Conservation (phyloP, 1,284 basidiomycete genomes). For the Ganoderma meredithae region DNA sequence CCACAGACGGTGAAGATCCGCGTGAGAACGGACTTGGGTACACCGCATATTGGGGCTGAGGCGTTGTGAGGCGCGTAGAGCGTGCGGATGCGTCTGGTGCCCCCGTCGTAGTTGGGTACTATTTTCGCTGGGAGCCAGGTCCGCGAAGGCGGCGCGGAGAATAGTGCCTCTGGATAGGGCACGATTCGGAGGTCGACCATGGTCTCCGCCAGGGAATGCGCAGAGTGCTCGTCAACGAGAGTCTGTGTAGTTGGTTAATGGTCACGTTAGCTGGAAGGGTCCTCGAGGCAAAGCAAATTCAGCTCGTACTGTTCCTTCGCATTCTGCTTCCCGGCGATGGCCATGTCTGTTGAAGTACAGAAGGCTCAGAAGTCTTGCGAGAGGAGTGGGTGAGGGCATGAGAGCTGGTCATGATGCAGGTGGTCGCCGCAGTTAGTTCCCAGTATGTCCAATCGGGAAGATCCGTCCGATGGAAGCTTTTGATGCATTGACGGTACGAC, state of each 20-base stretch:
- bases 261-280: background rate
- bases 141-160: background rate
- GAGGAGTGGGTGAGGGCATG: background rate
- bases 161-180: background rate
- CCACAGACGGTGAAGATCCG: background rate
- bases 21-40: slow-evolving; percentile 3
- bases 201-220: background rate
- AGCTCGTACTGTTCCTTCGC: background rate
- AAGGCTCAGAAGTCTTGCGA: background rate
- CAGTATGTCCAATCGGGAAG: background rate
- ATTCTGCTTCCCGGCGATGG: background rate
- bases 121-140: background rate
- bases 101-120: background rate
- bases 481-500: background rate
- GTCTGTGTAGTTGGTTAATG: background rate
- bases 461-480: background rate
- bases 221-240: background rate
- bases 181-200: slow-evolving; percentile 4
- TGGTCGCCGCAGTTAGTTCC: background rate
- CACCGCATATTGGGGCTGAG: background rate
- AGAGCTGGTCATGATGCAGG: background rate
- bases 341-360: background rate
- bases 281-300: background rate
- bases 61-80: slow-evolving; percentile 1
- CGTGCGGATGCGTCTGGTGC: background rate